Evolutionary conservation across 1,284 basidiomycete genomes (phyloP), one percentile per base, ranked within the genome.

Genomic region (Chalciporus sp.): DNA sequence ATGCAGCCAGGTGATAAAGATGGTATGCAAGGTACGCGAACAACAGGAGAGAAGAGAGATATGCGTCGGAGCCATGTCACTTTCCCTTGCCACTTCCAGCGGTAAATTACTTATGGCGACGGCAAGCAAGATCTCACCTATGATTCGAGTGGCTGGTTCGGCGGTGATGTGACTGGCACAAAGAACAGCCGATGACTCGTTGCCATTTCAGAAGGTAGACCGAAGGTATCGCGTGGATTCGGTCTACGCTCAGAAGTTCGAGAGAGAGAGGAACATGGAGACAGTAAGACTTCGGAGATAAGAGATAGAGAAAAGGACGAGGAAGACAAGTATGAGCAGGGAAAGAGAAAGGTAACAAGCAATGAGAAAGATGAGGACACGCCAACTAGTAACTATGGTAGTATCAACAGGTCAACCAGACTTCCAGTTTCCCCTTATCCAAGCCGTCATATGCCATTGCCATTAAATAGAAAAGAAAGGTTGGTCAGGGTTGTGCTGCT

Each of bases 381-480:
- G 37, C 9, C 12, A 49, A 28, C 42, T 54, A 23, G 6, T 23
- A 23, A 23, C 23, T 23, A 23, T 6, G 23, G 23, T 2, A 23
- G 6, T 23, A 63, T 58, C 42, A 49, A 64, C 51, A 60, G 46
- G 47, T 49, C 28, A 33, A n/a, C 29, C 40, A 37, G 46, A 42
- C 19, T 26, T 41, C 20, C 42, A 14, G 16, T 12, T 35, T 35
- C 16, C 33, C 47, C 47, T 49, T 35, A 23, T 23, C 28, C 41
- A 42, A 14, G 29, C 41, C 41, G 20, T 33, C 42, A 35, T 20
- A 31, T 7, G 5, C 23, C 23, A 23, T 23, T 40, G 49, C 47
- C 47, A 40, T 62, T 69, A 87, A 64, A 94, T 82, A 61, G 86
- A 86, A 72, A 95, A 94, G 76, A 94, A 94, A 4, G 92, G 92